Percentiles rank a stretch among this genome's conserved stretches.
These are phyloP conservation scores for Myriosclerotinia duriaeana DNA, from an alignment of 2,329 filamentous ascomycete genomes.

Conservation along the genomic window DNA sequence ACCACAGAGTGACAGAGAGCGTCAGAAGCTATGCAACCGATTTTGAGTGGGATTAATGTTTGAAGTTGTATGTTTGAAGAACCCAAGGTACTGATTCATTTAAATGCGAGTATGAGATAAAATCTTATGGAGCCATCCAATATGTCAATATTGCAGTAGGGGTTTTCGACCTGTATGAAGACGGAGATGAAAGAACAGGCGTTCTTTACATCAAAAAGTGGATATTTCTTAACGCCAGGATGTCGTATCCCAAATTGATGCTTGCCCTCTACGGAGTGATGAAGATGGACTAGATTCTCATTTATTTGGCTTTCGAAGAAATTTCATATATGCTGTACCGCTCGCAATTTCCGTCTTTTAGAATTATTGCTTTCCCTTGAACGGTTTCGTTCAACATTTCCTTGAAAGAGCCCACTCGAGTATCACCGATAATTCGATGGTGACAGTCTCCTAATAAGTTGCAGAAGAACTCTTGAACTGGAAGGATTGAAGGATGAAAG, in stretches of 20 bases:
- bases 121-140: too few relatives aligned
- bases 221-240: slow-evolving; percentile 10
- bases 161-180: neutral
- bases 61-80: neutral
- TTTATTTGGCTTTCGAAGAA: neutral
- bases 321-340: neutral
- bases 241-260: neutral
- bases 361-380: neutral
- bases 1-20: neutral
- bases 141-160: too few relatives aligned
- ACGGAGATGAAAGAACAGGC: neutral
- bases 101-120: too few relatives aligned
- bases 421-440: too few relatives aligned
- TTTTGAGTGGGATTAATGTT: neutral
- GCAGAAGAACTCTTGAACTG: neutral
- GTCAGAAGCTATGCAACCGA: neutral
- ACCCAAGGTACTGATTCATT: too few relatives aligned
- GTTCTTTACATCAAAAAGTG: neutral
- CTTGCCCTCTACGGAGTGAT: neutral
- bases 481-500: neutral
- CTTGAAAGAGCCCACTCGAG: too few relatives aligned
- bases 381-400: too few relatives aligned
- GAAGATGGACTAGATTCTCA: neutral
- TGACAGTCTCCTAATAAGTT: neutral
- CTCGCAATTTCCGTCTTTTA: neutral